Base-by-base conservation (phyloP, 2,329 filamentous ascomycete genomes). In the Onygena corvina region DNA sequence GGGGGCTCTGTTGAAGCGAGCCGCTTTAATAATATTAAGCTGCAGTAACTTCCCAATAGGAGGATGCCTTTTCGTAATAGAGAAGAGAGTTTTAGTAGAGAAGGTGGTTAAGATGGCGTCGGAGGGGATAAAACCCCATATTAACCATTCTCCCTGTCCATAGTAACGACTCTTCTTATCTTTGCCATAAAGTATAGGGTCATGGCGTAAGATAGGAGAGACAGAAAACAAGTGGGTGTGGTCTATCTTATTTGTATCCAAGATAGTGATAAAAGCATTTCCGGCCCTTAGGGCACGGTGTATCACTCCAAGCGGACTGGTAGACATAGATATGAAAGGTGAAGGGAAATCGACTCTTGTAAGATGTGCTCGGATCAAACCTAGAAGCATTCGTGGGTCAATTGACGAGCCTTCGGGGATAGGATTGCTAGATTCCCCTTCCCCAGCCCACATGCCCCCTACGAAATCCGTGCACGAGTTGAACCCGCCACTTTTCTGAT, bases 261-360 rank as follows among this genome's bases (percentile, higher is more conserved):
- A 60, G 0, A 68, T 55, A 0, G 58, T 55, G 1, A 69, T 16
- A 0, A 54, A 53, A 0, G 64, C 62, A 0, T 55, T 56, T 11
- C 60, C 33, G 0, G 52, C 42, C 3, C 54, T 49, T 2, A 67
- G n/a, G 0, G 59, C 62, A 31, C 65, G 55, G 34, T 68, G 64
- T 0, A 68, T 35, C 0, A 64, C 61, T 0, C 60, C 44, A 0
- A 68, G 47, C 1, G 59, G 58, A 0, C 57, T 55, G 0, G 35
- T 46, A 3, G 54, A 64, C 0, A 60, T 59, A 0, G 66, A 68
- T 3, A 69, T 65, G 8, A 68, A 66, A 0, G 66, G 65, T 0
- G 62, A 60, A 0, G 49, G 40, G 1, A 56, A 30, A 0, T 54
- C 30, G 2, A 53, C 18, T 14, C 53, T 59, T 0, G 53, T 56